A percentile compares a stretch with the other conserved stretches of the same genome.
These are phyloP conservation scores for Erodium trifolium DNA, from an alignment of 441 rosid species.

Conservation along the genomic window DNA sequence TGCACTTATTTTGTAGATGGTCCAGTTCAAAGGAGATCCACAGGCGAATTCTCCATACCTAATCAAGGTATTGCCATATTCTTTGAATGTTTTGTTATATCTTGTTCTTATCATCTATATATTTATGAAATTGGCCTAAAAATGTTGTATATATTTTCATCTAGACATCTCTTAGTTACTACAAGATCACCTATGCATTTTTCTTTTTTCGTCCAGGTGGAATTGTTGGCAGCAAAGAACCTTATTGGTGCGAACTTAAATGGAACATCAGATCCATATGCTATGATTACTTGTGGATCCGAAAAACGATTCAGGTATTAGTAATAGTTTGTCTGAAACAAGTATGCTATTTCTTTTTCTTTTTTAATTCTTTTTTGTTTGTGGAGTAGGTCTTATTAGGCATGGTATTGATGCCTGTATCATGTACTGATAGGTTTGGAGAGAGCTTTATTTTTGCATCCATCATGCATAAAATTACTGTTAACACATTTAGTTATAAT, in stretches of 20 bases:
- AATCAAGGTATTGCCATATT: conserved; percentile 52
- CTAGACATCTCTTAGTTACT: conserved; percentile 2
- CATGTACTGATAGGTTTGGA: background rate
- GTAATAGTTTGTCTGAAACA: conserved; percentile 1
- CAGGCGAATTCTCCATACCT: conserved; percentile 62
- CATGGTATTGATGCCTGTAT: background rate
- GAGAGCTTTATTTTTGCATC: background rate
- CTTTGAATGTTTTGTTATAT: conserved; percentile 12
- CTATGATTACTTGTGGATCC: conserved; percentile 90
- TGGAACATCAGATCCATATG: conserved; percentile 98
- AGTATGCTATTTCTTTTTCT: background rate
- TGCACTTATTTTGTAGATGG: conserved; percentile 81
- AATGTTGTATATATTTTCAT: background rate
- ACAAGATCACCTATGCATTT: background rate
- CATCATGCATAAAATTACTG: background rate
- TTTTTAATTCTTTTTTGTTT: background rate
- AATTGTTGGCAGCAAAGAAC: conserved; percentile 95
- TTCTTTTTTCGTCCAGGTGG: conserved; percentile 45
- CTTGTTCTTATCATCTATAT: background rate
- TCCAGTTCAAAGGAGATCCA: conserved; percentile 53
- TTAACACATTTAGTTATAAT: background rate
- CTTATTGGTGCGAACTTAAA: conserved; percentile 90
- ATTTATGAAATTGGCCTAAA: background rate
- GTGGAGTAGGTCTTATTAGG: background rate
- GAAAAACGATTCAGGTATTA: conserved; percentile 86